phyloP scores from a whole-genome alignment of 768 basidiomycete genomes.

The Xerocomus potaroensis region DNA sequence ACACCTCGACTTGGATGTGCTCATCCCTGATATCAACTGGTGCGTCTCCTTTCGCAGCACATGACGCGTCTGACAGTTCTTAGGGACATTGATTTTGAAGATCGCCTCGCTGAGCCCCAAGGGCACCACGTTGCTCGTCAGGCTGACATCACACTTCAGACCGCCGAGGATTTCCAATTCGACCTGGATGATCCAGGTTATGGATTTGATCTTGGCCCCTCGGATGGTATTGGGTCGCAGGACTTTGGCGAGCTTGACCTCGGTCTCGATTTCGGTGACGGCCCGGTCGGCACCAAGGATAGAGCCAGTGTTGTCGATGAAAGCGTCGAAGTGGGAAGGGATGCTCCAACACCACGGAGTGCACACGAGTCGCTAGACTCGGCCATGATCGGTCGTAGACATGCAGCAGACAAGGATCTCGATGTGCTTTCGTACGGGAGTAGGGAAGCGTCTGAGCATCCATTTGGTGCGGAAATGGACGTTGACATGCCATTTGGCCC shows the following conservation, averaged over 20 bases:
- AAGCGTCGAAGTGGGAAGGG: slow-evolving; percentile 76
- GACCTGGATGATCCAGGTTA: slow-evolving; percentile 55
- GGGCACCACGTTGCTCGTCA: slow-evolving; percentile 81
- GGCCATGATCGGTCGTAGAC: slow-evolving; percentile 48
- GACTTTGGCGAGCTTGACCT: slow-evolving; percentile 72
- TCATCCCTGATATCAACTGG: slow-evolving; percentile 81
- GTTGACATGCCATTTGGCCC: slow-evolving; percentile 48
- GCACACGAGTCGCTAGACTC: slow-evolving; percentile 58
- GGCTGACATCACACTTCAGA: slow-evolving; percentile 85
- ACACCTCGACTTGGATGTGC: slow-evolving; percentile 74
- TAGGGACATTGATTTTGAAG: slow-evolving; percentile 81
- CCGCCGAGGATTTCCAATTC: slow-evolving; percentile 67
- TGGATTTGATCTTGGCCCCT: slow-evolving; percentile 75
- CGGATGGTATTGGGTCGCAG: slow-evolving; percentile 82
- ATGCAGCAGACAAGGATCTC: slow-evolving; percentile 47
- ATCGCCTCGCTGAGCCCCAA: slow-evolving; percentile 53
- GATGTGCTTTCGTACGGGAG: slow-evolving; percentile 64
- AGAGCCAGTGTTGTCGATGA: slow-evolving; percentile 47
- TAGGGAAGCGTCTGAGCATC: slow-evolving; percentile 62
- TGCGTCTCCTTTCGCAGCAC: slow-evolving; percentile 26
- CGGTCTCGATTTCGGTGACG: slow-evolving; percentile 73
- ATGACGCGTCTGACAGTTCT: slow-evolving; percentile 10
- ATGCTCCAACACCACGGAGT: slow-evolving; percentile 47
- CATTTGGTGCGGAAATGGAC: slow-evolving; percentile 53
- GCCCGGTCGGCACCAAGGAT: slow-evolving; percentile 35